Conservation (phyloP, 1,284 basidiomycete species). For the Tilletiaria anomala region DNA sequence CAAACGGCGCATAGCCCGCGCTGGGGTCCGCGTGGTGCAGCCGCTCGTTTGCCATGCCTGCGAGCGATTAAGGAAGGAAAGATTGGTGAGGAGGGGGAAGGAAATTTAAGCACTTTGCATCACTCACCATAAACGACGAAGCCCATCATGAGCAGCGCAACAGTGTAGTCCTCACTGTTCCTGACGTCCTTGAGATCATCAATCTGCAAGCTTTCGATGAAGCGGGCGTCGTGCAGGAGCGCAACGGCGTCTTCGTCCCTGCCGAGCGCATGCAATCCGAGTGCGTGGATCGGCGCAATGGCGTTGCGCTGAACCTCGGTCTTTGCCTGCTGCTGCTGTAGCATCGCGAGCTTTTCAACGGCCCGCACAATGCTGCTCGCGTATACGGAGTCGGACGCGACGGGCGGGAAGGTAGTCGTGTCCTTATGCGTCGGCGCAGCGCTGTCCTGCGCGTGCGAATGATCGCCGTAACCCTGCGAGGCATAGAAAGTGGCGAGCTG, state of each 20-base stretch:
- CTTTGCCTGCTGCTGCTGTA: background rate
- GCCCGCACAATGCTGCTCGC: background rate
- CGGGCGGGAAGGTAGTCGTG: background rate
- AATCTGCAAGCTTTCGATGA: constrained; percentile 18
- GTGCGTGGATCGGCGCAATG: constrained; percentile 13
- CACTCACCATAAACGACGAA: constrained; percentile 21
- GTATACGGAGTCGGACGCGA: background rate
- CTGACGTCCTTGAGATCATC: constrained; percentile 6
- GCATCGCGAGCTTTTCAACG: background rate
- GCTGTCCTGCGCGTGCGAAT: background rate
- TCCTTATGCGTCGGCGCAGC: background rate
- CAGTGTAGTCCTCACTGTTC: constrained; percentile 12
- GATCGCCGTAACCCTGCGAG: background rate
- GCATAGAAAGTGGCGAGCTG: background rate
- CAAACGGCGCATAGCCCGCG: constrained; percentile 19
- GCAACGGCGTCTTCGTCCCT: constrained; percentile 26
- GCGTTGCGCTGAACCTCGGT: background rate
- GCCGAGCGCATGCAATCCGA: constrained; percentile 26
- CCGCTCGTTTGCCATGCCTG: constrained; percentile 32
- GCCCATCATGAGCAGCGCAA: constrained; percentile 21
- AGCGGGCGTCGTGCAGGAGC: constrained; percentile 22
- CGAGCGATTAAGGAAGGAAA: background rate
- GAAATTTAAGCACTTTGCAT: background rate
- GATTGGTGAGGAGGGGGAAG: background rate
- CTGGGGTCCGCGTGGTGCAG: constrained; percentile 12